Conservation (phyloP, 495 filamentous ascomycete species). For the Paragyromitra xinjiangensis region DNA sequence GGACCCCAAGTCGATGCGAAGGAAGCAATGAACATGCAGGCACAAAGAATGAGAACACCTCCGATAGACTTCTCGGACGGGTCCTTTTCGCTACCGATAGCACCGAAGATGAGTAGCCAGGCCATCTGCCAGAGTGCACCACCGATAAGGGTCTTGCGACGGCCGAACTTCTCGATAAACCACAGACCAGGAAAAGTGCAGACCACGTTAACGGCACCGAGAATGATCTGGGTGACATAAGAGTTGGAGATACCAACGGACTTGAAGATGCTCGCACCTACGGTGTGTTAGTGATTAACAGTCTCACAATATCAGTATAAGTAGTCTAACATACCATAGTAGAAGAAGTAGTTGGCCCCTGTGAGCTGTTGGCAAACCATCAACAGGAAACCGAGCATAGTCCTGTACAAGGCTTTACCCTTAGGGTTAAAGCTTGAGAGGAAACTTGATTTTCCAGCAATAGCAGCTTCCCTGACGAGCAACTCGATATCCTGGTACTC, state of each 20-base stretch:
- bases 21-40: slow-evolving; percentile 72
- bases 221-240: slow-evolving; percentile 77
- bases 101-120: slow-evolving; percentile 79
- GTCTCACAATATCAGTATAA: not conserved
- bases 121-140: slow-evolving; percentile 75
- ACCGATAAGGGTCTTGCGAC: slow-evolving; percentile 71
- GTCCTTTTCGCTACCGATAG: slow-evolving; percentile 65
- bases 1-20: slow-evolving; percentile 82
- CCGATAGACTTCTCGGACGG: slow-evolving; percentile 69
- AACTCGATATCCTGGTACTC: slow-evolving; percentile 75
- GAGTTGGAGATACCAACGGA: slow-evolving; percentile 73
- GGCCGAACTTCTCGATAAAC: slow-evolving; percentile 75
- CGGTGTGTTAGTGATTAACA: not conserved
- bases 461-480: slow-evolving; percentile 64
- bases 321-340: slow-evolving; percentile 71
- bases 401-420: slow-evolving; percentile 67
- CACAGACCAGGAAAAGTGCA: slow-evolving; percentile 78
- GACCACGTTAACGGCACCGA: slow-evolving; percentile 76
- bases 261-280: slow-evolving; percentile 66
- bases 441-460: slow-evolving; percentile 64
- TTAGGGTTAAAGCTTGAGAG: slow-evolving; percentile 67
- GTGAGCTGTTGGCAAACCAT: slow-evolving; percentile 75
- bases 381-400: slow-evolving; percentile 70
- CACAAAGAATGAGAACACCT: slow-evolving; percentile 77
- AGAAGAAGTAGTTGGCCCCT: slow-evolving; percentile 83